A percentile compares a stretch with the other conserved stretches of the same genome.
Conservation (phyloP, 1,139 yeast genomes). For the Yamadazyma siamensis region DNA sequence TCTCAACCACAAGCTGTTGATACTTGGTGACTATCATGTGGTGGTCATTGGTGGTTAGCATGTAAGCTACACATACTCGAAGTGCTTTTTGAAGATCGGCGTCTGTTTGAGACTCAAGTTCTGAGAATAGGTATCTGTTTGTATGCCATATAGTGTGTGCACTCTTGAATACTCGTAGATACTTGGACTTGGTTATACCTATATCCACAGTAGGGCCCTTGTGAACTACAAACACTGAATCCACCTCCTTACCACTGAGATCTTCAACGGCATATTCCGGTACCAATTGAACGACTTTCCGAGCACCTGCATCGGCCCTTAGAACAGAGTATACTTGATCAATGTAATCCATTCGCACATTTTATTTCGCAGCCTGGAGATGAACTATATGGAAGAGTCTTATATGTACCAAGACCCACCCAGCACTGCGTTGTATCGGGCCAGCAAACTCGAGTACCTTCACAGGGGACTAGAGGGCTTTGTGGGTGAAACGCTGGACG, state of each 20-base stretch:
- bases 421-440: slow-evolving; percentile 32
- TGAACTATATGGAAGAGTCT: too few species aligned
- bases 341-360: too few species aligned
- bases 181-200: slow-evolving; percentile 31
- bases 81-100: slow-evolving; percentile 1
- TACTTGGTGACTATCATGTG: slow-evolving; percentile 32
- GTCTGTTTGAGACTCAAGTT: background rate
- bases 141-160: slow-evolving; percentile 33
- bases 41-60: slow-evolving; percentile 42
- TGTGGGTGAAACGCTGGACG: too few species aligned
- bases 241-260: too few species aligned
- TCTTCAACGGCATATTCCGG: slow-evolving; percentile 3
- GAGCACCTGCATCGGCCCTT: too few species aligned
- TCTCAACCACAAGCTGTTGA: slow-evolving; percentile 20
- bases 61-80: slow-evolving; percentile 30
- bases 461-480: too few species aligned
- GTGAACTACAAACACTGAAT: slow-evolving; percentile 9
- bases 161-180: slow-evolving; percentile 30
- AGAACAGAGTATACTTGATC: too few species aligned
- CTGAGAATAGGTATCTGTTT: too few species aligned
- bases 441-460: slow-evolving; percentile 24
- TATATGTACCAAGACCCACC: too few species aligned
- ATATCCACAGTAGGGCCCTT: slow-evolving; percentile 25
- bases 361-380: too few species aligned
- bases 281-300: slow-evolving; percentile 9